phyloP scores from a whole-genome alignment of 148 eudicot species.

The Rhododendron henanense region DNA sequence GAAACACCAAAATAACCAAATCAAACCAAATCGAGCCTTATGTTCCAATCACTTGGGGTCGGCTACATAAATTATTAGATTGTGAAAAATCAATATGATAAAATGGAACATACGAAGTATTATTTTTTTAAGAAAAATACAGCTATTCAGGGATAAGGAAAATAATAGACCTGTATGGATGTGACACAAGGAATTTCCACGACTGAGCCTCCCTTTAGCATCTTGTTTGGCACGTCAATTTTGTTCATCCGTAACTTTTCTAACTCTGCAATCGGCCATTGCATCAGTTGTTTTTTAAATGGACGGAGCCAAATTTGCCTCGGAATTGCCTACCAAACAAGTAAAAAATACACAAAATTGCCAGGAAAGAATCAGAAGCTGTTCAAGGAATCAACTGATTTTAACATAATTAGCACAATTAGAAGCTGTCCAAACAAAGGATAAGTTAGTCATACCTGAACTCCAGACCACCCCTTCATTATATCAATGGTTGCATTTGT shows the following conservation, averaged over 20 bases:
- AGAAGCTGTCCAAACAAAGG: background rate
- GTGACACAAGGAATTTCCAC: conserved; percentile 41
- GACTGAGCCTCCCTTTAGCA: conserved; percentile 36
- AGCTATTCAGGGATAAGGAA: background rate
- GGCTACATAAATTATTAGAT: no score
- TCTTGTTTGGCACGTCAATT: conserved; percentile 6
- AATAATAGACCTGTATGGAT: conserved; percentile 29
- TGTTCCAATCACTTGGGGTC: no score
- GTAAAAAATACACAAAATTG: background rate
- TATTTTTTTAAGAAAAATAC: no score
- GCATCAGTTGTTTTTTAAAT: conserved; percentile 53
- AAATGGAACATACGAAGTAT: no score
- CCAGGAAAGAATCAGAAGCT: background rate
- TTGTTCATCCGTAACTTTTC: conserved; percentile 35
- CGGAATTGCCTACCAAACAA: conserved; percentile 43
- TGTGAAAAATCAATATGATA: no score
- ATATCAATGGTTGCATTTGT: conserved; percentile 12
- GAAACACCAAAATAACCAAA: no score
- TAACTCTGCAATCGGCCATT: conserved; percentile 69
- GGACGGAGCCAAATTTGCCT: conserved; percentile 47
- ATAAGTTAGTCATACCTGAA: conserved; percentile 42
- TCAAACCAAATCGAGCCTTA: no score
- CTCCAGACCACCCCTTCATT: conserved; percentile 66
- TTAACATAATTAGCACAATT: background rate
- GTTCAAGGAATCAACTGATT: background rate